Percentiles rank a stretch among this genome's conserved stretches.
Evolutionary conservation across 2,329 filamentous ascomycete genomes (phyloP).

Genomic region (Colletotrichum sidae): DNA sequence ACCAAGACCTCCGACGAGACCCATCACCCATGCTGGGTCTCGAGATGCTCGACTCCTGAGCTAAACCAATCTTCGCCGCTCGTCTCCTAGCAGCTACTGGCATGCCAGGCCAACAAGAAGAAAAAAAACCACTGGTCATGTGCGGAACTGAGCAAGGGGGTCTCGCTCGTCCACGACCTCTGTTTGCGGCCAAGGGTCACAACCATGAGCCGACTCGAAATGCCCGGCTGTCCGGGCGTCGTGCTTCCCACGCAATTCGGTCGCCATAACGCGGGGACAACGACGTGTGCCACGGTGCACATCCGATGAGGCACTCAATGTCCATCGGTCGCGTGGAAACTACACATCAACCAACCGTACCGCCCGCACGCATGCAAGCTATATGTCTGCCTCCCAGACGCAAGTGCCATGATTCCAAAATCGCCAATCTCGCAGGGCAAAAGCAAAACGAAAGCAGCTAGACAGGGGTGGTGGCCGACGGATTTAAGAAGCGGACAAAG

Average conservation of each 20-base stretch:
- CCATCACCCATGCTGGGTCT: conserved; percentile 19
- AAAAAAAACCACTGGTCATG: conserved; percentile 30
- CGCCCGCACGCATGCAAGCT: conserved; percentile 11
- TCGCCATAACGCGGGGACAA: no score
- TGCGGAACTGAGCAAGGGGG: conserved; percentile 27
- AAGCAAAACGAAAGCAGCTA: conserved; percentile 11
- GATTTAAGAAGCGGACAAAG: conserved; percentile 29
- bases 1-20: conserved; percentile 29
- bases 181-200: no score
- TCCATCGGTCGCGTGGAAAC: no score
- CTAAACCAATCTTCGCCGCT: conserved; percentile 23
- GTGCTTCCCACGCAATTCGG: no score
- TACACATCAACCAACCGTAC: background rate
- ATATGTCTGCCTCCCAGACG: conserved; percentile 24
- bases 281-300: no score
- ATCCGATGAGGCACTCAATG: no score
- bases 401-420: conserved; percentile 13
- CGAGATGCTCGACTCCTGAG: conserved; percentile 33
- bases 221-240: no score
- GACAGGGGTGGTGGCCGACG: conserved; percentile 20
- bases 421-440: conserved; percentile 28
- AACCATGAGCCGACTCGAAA: no score
- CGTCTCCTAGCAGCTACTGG: conserved; percentile 20
- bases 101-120: conserved; percentile 12
- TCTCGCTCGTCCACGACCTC: no score